A percentile compares a stretch with the other conserved stretches of the same genome.
Conservation (phyloP, 192 early-diverging fungal genomes). For the Coemansia umbellata region DNA sequence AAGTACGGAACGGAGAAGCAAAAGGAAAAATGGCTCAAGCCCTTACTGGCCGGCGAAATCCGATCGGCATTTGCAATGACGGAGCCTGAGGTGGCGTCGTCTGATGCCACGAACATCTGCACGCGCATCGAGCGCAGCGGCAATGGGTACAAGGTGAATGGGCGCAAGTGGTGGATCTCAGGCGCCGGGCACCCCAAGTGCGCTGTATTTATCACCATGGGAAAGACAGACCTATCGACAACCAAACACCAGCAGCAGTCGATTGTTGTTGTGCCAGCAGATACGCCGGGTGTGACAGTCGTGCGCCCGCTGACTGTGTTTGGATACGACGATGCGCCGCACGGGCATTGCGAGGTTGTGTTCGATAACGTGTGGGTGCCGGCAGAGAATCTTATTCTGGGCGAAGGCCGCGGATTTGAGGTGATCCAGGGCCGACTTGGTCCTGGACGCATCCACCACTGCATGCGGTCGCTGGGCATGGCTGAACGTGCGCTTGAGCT, state of each 20-base stretch:
- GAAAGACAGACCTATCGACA: conserved; percentile 66
- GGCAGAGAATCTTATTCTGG: conserved; percentile 80
- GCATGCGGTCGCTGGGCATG: conserved; percentile 93
- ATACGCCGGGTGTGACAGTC: conserved; percentile 77
- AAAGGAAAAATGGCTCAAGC: conserved; percentile 73
- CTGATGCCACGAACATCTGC: conserved; percentile 97
- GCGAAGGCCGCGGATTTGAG: conserved; percentile 98
- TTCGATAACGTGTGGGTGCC: conserved; percentile 90
- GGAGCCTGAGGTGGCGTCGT: conserved; percentile 90
- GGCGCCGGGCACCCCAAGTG: conserved; percentile 94
- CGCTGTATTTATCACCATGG: conserved; percentile 88
- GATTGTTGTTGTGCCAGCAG: conserved; percentile 82
- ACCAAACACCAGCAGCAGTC: conserved; percentile 81
- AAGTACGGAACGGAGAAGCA: conserved; percentile 88
- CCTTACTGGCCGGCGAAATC: conserved; percentile 87
- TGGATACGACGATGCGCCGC: conserved; percentile 94
- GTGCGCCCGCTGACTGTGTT: conserved; percentile 84
- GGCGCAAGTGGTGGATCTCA: conserved; percentile 98
- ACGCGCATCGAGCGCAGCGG: conserved; percentile 69
- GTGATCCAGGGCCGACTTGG: conserved; percentile 96
- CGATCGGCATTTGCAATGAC: conserved; percentile 99
- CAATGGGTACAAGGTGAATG: conserved; percentile 67
- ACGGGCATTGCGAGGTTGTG: conserved; percentile 92
- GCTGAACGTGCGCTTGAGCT: conserved; percentile 88
- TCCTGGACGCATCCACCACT: conserved; percentile 95